Evolutionary conservation across 2,329 filamentous ascomycete species (phyloP).

Genomic region (Aspergillus caelatus): DNA sequence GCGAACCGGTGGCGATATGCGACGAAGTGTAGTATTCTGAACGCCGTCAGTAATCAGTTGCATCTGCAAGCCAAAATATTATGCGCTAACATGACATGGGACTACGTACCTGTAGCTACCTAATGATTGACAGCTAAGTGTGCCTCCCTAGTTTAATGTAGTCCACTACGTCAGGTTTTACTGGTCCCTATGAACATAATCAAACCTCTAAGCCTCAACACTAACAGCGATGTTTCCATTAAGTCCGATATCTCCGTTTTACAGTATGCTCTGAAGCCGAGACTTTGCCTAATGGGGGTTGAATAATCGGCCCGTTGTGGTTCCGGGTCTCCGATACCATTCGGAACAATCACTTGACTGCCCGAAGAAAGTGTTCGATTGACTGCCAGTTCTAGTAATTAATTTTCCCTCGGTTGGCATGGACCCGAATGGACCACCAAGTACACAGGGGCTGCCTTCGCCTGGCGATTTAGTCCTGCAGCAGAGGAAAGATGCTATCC

Average conservation of each 20-base stretch:
- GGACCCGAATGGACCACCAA: slow-evolving; percentile 40
- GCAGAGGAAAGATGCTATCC: slow-evolving; percentile 36
- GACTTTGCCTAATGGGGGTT: not conserved
- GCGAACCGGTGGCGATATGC: not conserved
- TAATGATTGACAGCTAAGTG: not conserved
- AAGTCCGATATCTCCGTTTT: slow-evolving; percentile 22
- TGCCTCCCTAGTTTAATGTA: not conserved
- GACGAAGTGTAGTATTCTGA: not conserved
- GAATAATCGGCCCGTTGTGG: slow-evolving; percentile 31
- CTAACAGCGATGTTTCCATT: slow-evolving; percentile 12
- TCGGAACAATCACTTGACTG: slow-evolving; percentile 20
- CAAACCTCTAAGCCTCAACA: not conserved
- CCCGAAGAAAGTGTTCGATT: slow-evolving; percentile 6
- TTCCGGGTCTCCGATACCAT: slow-evolving; percentile 29
- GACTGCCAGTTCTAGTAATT: slow-evolving; percentile 10
- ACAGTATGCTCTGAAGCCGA: not conserved
- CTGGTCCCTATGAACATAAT: not conserved
- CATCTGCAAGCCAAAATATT: not conserved
- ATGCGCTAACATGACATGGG: not conserved
- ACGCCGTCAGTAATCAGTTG: too few relatives aligned
- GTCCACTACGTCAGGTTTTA: not conserved
- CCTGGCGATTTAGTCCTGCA: slow-evolving; percentile 40
- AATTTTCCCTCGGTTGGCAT: slow-evolving; percentile 31
- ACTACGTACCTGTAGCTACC: not conserved
- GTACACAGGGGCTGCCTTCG: slow-evolving; percentile 31